phyloP scores from a whole-genome alignment of 1,284 basidiomycete genomes.

The Ustilago tritici region DNA sequence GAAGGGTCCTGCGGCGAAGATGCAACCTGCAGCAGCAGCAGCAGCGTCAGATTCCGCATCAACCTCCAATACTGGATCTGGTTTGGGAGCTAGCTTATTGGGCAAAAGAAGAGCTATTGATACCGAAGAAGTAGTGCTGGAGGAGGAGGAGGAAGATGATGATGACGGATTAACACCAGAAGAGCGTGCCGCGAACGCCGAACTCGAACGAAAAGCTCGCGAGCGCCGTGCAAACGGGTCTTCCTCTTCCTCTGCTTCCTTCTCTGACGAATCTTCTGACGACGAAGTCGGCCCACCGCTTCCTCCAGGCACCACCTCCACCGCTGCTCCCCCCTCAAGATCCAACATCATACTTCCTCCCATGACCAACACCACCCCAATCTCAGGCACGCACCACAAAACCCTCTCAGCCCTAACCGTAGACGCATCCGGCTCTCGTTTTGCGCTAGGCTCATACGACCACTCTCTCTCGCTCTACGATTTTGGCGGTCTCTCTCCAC shows the following conservation, averaged over 20 bases:
- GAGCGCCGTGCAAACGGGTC: conserved; percentile 30
- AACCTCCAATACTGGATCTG: not conserved
- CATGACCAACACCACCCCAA: conserved; percentile 64
- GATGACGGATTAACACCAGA: conserved; percentile 61
- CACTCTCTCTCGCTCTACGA: conserved; percentile 99
- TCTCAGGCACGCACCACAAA: conserved; percentile 90
- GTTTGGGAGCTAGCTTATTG: conserved; percentile 10
- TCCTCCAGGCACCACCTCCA: conserved; percentile 9
- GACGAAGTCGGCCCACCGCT: conserved; percentile 35
- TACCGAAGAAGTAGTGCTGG: not conserved
- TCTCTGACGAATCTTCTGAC: conserved; percentile 19
- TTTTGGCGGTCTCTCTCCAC: conserved; percentile 94
- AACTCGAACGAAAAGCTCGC: conserved; percentile 8
- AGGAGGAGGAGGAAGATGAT: conserved; percentile 33
- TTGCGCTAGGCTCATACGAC: conserved; percentile 92
- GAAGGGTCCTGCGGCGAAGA: not conserved
- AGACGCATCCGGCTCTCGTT: conserved; percentile 90
- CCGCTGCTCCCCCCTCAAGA: not conserved
- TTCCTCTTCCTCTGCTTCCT: conserved; percentile 2
- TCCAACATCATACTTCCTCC: conserved; percentile 16
- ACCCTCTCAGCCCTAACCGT: conserved; percentile 90
- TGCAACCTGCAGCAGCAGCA: not conserved
- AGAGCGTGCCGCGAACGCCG: conserved; percentile 49
- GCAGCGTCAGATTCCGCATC: not conserved
- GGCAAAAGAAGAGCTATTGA: conserved; percentile 16